A percentile compares a stretch with the other conserved stretches of the same genome.
phyloP scores from a whole-genome alignment of 2,329 filamentous ascomycete genomes.

The Aquanectria penicillioides region DNA sequence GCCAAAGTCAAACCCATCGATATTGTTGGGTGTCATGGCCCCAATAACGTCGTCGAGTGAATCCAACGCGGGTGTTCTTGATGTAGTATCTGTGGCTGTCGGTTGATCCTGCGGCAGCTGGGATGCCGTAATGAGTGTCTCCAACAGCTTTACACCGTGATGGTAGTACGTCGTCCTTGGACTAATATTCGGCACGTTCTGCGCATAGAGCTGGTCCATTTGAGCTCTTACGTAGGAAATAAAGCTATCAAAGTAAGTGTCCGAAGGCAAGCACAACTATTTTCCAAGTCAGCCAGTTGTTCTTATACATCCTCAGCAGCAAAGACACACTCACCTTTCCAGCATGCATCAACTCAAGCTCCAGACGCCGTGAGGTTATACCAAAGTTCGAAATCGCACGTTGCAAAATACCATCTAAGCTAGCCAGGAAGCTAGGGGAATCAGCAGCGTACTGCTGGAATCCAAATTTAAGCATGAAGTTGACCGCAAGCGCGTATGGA shows the following conservation, averaged over 20 bases:
- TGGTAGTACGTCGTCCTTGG: conserved; percentile 55
- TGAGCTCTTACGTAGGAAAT: conserved; percentile 52
- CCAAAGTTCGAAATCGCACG: conserved; percentile 50
- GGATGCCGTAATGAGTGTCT: conserved; percentile 46
- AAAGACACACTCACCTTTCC: conserved; percentile 59
- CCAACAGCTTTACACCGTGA: conserved; percentile 53
- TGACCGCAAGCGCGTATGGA: conserved; percentile 49
- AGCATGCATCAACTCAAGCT: conserved; percentile 61
- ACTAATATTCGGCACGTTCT: conserved; percentile 26
- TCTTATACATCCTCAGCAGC: neutral
- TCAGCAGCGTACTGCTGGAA: conserved; percentile 46
- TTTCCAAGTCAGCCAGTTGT: conserved; percentile 23
- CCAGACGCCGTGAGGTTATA: conserved; percentile 56
- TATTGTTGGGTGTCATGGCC: conserved; percentile 21
- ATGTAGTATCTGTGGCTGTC: conserved; percentile 20
- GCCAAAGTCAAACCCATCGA: conserved; percentile 32
- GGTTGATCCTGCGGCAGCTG: conserved; percentile 9
- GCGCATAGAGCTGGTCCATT: conserved; percentile 56
- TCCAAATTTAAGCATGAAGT: conserved; percentile 50
- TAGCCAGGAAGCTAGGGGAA: conserved; percentile 43
- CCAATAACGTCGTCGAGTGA: conserved; percentile 34
- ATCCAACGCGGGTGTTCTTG: conserved; percentile 21
- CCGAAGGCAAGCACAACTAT: conserved; percentile 50
- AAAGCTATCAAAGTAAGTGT: conserved; percentile 54
- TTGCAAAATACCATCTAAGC: conserved; percentile 49